Evolutionary conservation across 1,139 yeast genomes (phyloP), one percentile per base, ranked within the genome.

Genomic region (Candida tunisiensis): DNA sequence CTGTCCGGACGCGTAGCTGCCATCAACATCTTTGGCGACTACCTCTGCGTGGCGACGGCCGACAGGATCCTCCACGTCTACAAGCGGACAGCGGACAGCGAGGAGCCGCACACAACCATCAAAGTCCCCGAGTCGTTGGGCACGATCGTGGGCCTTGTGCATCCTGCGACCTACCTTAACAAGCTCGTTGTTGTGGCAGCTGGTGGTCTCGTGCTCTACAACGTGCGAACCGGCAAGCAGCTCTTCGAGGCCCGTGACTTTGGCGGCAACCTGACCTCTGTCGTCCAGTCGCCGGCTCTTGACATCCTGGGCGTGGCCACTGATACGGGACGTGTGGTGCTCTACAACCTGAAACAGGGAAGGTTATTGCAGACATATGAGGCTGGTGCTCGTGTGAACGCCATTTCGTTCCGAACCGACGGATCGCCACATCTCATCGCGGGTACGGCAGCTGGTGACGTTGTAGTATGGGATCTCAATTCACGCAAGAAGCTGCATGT

Each of bases 121-220:
- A 50, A 57, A 28, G 53, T 80, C 27, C 60, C 73, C 3, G 51
- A 58, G 17, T 52, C 73, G 10, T 73, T 73, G 38, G 94, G 93
- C 19, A 62, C 60, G 3, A 63, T 88, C 17, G 74, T 75, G 8
- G 74, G 73, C 19, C 40, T 83, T 16, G 44, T 69, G 8, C 99
- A 91, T 50, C 77, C 92, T 27, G 83, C 96, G 21, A 88, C 99
- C 0, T 85, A 88, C 47, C 55, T 91, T 45, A 91, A 91, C 58
- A 91, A 91, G 47, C 56, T 91, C 21, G 75, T 78, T 2, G 71
- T 88, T 19, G 85, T 53, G 8, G 69, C 88, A 3, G 53, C 60
- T n/a, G 55, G 69, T 3, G 55, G 70, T 25, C 48, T 78, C 27
- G 36, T 65, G 19, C 56, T 88, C 20, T 66, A 65, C 53, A 88